Conservation (phyloP, 2,329 filamentous ascomycete genomes). For the Colletotrichum sojae region DNA sequence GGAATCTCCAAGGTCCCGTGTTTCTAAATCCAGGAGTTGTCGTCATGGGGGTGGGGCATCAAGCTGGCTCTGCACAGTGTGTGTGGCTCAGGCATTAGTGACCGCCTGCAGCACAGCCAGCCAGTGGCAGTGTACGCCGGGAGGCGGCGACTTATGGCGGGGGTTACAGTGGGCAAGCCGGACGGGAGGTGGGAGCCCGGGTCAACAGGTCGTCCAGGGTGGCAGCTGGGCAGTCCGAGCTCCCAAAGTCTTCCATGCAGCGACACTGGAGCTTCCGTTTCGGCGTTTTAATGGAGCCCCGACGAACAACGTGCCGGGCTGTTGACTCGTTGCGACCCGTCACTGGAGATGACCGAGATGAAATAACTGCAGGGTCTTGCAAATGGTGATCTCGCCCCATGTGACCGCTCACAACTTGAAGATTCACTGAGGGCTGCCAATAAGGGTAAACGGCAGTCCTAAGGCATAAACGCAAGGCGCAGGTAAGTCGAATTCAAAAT, state of each 20-base stretch:
- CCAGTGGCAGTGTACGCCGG: conserved; percentile 18
- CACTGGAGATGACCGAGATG: conserved; percentile 34
- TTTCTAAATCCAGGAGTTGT: conserved; percentile 36
- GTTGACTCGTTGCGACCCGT: conserved; percentile 22
- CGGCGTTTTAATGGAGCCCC: neutral
- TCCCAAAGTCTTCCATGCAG: too few species aligned
- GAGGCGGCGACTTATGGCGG: neutral
- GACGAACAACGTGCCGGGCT: conserved; percentile 8
- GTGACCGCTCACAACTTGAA: too few species aligned
- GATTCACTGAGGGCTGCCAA: too few species aligned
- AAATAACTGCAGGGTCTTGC: conserved; percentile 17
- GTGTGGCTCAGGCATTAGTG: conserved; percentile 30
- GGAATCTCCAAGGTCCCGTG: conserved; percentile 31
- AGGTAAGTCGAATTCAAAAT: too few species aligned
- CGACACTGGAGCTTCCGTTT: neutral
- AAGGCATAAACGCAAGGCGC: too few species aligned
- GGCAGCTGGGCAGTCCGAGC: conserved; percentile 3
- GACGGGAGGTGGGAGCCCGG: conserved; percentile 17
- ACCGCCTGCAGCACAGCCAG: conserved; percentile 1
- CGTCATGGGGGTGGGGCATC: conserved; percentile 37
- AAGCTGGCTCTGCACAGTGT: neutral
- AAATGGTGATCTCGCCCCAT: neutral
- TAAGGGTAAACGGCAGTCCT: too few species aligned
- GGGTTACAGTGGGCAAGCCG: neutral
- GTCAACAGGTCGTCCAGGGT: neutral